Evolutionary conservation across 2,329 filamentous ascomycete species (phyloP), one percentile per base, ranked within the genome.

Genomic region (Trichophyton simii): DNA sequence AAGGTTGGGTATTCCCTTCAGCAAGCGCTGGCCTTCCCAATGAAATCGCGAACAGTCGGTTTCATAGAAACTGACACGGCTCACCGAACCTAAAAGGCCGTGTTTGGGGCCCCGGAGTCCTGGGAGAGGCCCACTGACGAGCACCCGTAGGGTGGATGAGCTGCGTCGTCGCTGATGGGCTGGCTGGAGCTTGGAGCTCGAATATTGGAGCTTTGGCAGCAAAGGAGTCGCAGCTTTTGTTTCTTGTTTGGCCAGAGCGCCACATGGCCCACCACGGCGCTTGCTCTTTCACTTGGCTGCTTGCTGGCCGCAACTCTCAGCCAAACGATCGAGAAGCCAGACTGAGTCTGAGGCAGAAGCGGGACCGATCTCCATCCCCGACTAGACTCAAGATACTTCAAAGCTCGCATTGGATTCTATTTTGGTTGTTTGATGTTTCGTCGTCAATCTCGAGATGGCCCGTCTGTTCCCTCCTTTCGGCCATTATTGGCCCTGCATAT

Each of bases 301-400:
- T 55, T 55, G 52, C 52, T 36, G 52, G 52, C 52, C 13, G 15
- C 28, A 36, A n/a, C 52, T 55, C 25, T 55, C 52, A 36, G 25
- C 52, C 52, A 55, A 55, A 55, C 52, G 52, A 55, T 55, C 52
- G n/a, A 55, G 31, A 55, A n/a, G 28, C 31, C 28, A 55, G 31
- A 55, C 31, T 9, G 11, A 55, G 52, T 20, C 52, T 55, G 52
- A 55, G 18, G 52, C 52, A 55, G 28, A 28, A 18, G 52, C 13
- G 46, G 52, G 28, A 55, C 52, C 6, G 6, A n/a, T 36, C 34
- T 9, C 13, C 22, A 13, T 36, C 52, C 31, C 52, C 3, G 18
- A 28, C 28, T 22, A 11, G 25, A 28, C 31, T n/a, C 6, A 34
- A 18, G 28, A 3, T n/a, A 11, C 5, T 55, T 20, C 15, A 28